Percentiles rank a stretch among this genome's conserved stretches.
Conservation (phyloP, 768 basidiomycete genomes). For the Cantharellus cinnabarinus region DNA sequence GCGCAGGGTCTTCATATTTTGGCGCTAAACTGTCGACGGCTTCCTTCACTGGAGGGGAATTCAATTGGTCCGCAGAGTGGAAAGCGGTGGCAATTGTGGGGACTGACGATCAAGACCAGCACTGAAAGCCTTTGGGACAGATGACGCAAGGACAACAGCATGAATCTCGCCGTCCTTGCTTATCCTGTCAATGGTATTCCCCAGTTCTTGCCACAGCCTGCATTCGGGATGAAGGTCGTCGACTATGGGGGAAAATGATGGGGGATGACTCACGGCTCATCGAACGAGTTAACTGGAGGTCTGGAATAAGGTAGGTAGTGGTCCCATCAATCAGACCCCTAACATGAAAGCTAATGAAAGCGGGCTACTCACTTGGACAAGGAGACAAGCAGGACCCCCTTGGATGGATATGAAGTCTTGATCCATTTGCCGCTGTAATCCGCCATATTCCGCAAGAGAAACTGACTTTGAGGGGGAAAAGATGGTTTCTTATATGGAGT, state of each 20-base stretch:
- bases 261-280: background rate
- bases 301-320: slow-evolving; percentile 9
- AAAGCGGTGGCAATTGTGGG: background rate
- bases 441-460: background rate
- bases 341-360: background rate
- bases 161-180: slow-evolving; percentile 35
- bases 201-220: slow-evolving; percentile 60
- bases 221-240: background rate
- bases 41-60: background rate
- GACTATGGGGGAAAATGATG: background rate
- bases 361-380: slow-evolving; percentile 17
- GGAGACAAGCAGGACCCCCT: slow-evolving; percentile 23
- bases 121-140: slow-evolving; percentile 41
- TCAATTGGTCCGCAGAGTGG: background rate
- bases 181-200: slow-evolving; percentile 37
- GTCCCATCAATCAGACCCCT: slow-evolving; percentile 1
- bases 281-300: background rate
- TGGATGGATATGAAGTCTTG: slow-evolving; percentile 18
- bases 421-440: slow-evolving; percentile 15
- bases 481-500: background rate
- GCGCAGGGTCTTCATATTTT: slow-evolving; percentile 25
- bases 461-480: background rate
- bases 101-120: slow-evolving; percentile 62
- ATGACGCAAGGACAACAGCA: slow-evolving; percentile 52
- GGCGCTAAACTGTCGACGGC: background rate